These are phyloP conservation scores for Mycena leptocephala DNA, from an alignment of 768 basidiomycete genomes.

Conservation along the genomic window DNA sequence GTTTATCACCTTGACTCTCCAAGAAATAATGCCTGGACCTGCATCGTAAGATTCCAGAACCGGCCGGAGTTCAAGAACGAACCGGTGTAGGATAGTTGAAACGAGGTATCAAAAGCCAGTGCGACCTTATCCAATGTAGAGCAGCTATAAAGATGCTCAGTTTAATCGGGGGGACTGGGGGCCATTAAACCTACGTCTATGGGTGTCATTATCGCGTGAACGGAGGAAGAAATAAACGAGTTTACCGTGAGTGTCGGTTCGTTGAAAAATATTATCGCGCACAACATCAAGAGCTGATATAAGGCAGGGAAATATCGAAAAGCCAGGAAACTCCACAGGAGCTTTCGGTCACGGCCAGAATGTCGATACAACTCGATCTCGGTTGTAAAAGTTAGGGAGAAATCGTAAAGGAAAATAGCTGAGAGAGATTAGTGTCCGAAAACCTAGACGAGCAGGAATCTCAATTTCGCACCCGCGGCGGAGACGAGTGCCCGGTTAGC, in stretches of 20 bases:
- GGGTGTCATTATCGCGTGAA: no score
- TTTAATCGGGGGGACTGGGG: not conserved
- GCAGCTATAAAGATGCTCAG: not conserved
- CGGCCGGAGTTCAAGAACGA: not conserved
- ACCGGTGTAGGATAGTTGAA: conserved; percentile 12
- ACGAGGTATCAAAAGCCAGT: not conserved
- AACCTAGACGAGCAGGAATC: not conserved
- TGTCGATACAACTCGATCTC: conserved; percentile 18
- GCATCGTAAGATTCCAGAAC: not conserved
- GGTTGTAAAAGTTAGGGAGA: not conserved
- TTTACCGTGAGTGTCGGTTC: not conserved
- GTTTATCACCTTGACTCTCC: not conserved
- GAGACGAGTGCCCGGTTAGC: conserved; percentile 19
- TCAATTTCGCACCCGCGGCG: not conserved
- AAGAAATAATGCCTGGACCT: not conserved
- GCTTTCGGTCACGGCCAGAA: not conserved
- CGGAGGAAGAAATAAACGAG: not conserved
- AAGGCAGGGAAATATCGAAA: conserved; percentile 7
- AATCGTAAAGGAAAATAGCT: conserved; percentile 17
- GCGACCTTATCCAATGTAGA: conserved; percentile 7
- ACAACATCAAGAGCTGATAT: conserved; percentile 15
- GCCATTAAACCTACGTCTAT: no score
- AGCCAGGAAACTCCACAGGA: conserved; percentile 10
- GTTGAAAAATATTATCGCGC: not conserved
- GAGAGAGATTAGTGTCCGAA: no score